Base-by-base conservation (phyloP, 2,329 filamentous ascomycete genomes). In the Pestalotiopsis sp. region DNA sequence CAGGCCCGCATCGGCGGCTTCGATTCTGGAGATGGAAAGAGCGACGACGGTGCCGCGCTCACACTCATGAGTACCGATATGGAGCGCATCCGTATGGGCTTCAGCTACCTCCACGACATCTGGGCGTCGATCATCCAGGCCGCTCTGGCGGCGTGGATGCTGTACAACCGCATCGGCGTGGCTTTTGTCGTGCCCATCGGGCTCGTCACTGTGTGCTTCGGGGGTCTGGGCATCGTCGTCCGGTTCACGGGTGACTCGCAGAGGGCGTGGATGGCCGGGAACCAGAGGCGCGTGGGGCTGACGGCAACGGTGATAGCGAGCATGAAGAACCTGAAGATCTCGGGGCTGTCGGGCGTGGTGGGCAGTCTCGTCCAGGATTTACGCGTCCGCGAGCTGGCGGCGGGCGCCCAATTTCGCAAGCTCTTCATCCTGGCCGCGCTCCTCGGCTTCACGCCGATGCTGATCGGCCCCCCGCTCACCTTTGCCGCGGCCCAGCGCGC, bases 51-150 rank as follows among this genome's bases (percentile, higher is more conserved):
- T 3, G 80, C 82, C 0, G 79, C 82, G 0, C 70, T 86, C 58
- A 85, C 84, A 0, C 76, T 86, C 2, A 86, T 86, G 84, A 83
- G 71, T 67, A 79, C 82, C 2, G 84, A 86, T 62, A 76, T 85
- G 13, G 84, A 85, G 68, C 77, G 80, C 4, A 79, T 85, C 3
- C 72, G 77, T 1, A 57, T 71, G 0, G 83, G 81, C 0, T 74
- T 79, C 3, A 67, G 71, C 4, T 71, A 67, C 1, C 68, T 83
- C 41, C 84, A 85, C 61, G 80, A 84, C 31, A 68, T 80, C 3
- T 84, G 82, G 83, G 80, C 77, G 0, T 79, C 74, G 55, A 66
- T 77, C 0, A 69, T 86, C 1, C 81, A 87, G 69, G 79, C 84
- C 4, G 79, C 72, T 3, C 66, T 87, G 2, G 82, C 81, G 0